A percentile compares a stretch with the other conserved stretches of the same genome.
These are phyloP conservation scores for Ogataea nitratoaversa DNA, from an alignment of 805 yeast genomes.

Conservation along the genomic window DNA sequence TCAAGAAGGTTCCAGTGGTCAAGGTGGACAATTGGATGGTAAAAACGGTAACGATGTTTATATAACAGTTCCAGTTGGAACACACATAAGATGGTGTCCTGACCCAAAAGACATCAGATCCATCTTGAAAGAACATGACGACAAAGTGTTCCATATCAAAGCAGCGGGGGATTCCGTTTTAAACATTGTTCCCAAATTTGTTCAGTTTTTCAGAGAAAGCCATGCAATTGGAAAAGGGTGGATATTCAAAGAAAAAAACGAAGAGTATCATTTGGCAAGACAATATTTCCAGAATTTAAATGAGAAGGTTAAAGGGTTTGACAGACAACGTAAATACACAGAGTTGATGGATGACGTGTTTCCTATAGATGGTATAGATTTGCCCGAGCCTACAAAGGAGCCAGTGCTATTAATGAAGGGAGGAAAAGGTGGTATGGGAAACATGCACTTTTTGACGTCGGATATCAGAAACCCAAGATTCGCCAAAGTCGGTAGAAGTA, in stretches of 20 bases:
- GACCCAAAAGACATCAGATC: conserved; percentile 48
- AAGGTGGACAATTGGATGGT: conserved; percentile 80
- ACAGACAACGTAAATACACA: conserved; percentile 48
- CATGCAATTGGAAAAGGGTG: conserved; percentile 78
- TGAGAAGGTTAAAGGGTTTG: conserved; percentile 61
- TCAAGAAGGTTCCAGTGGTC: conserved; percentile 66
- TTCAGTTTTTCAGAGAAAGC: conserved; percentile 63
- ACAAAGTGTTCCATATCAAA: conserved; percentile 25
- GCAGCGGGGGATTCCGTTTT: conserved; percentile 19
- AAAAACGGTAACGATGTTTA: conserved; percentile 72
- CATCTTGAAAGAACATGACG: conserved; percentile 12
- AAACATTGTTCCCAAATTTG: conserved; percentile 32
- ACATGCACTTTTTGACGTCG: conserved; percentile 87
- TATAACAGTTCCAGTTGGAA: conserved; percentile 88
- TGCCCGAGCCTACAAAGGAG: conserved; percentile 51
- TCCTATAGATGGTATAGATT: conserved; percentile 80
- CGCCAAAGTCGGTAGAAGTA: conserved; percentile 72
- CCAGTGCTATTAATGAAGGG: conserved; percentile 76
- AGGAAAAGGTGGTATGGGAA: conserved; percentile 93
- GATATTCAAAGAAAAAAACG: conserved; percentile 77
- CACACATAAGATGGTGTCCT: conserved; percentile 80
- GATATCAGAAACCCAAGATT: conserved; percentile 87
- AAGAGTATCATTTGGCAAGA: conserved; percentile 60
- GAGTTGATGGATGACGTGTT: conserved; percentile 66
- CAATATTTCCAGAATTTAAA: conserved; percentile 65